Evolutionary conservation across 2,329 filamentous ascomycete genomes (phyloP).

Genomic region (Atkinsonella texensis): DNA sequence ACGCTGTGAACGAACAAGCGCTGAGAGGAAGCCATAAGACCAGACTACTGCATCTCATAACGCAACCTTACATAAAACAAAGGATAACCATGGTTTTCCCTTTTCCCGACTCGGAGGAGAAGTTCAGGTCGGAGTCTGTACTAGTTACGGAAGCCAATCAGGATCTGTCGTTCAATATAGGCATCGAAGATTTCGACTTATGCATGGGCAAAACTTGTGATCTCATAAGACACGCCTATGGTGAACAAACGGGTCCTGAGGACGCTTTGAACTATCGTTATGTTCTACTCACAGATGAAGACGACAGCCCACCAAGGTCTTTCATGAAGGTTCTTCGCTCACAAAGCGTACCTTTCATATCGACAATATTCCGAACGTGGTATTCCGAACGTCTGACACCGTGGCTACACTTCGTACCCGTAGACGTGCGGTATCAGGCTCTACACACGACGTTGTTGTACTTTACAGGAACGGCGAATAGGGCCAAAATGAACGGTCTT

Average conservation of each 20-base stretch:
- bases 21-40: slow-evolving; percentile 58
- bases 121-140: slow-evolving; percentile 45
- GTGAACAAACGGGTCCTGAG: slow-evolving; percentile 24
- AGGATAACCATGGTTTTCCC: slow-evolving; percentile 46
- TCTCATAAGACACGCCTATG: slow-evolving; percentile 19
- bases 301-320: slow-evolving; percentile 47
- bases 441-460: slow-evolving; percentile 65
- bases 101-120: slow-evolving; percentile 17
- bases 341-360: slow-evolving; percentile 55
- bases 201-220: slow-evolving; percentile 36
- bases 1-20: slow-evolving; percentile 33
- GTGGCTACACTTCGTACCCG: slow-evolving; percentile 72
- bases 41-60: slow-evolving; percentile 58
- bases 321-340: slow-evolving; percentile 56
- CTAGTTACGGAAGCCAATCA: slow-evolving; percentile 40
- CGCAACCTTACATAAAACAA: slow-evolving; percentile 40
- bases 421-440: slow-evolving; percentile 61
- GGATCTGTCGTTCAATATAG: slow-evolving; percentile 41
- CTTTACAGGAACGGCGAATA: slow-evolving; percentile 47
- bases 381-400: slow-evolving; percentile 61
- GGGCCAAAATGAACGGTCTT: slow-evolving; percentile 30
- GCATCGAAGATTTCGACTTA: slow-evolving; percentile 44
- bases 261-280: slow-evolving; percentile 54
- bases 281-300: slow-evolving; percentile 61
- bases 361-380: slow-evolving; percentile 67